Evolutionary conservation across 805 yeast species (phyloP).

Genomic region (Scheffersomyces spartinae): DNA sequence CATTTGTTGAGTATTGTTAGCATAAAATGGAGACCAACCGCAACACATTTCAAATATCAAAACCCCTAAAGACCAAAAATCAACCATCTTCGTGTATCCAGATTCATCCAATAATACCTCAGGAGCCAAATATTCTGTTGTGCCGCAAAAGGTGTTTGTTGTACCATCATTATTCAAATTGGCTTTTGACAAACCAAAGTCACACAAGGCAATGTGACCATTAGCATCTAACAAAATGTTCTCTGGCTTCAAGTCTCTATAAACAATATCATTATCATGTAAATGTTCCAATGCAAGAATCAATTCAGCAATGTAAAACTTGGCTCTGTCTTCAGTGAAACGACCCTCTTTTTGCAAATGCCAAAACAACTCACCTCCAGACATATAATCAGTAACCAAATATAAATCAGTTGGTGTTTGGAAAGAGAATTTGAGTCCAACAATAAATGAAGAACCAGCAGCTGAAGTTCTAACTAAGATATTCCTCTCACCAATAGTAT

Average conservation of each 20-base stretch:
- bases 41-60: slow-evolving; percentile 98
- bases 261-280: slow-evolving; percentile 92
- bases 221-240: slow-evolving; percentile 90
- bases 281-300: slow-evolving; percentile 88
- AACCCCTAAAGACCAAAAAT: slow-evolving; percentile 97
- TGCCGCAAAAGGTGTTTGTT: slow-evolving; percentile 95
- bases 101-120: slow-evolving; percentile 90
- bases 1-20: slow-evolving; percentile 97
- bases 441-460: slow-evolving; percentile 84
- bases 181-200: slow-evolving; percentile 93
- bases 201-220: slow-evolving; percentile 96
- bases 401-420: slow-evolving; percentile 91
- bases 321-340: slow-evolving; percentile 86
- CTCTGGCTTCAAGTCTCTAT: slow-evolving; percentile 95
- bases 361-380: slow-evolving; percentile 96
- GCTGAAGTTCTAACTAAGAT: slow-evolving; percentile 88
- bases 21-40: slow-evolving; percentile 99
- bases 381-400: slow-evolving; percentile 93
- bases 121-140: slow-evolving; percentile 96
- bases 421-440: slow-evolving; percentile 89
- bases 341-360: slow-evolving; percentile 95
- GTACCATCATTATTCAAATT: slow-evolving; percentile 78
- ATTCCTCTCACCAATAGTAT: slow-evolving; percentile 94
- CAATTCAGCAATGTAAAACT: slow-evolving; percentile 93
- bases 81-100: slow-evolving; percentile 98